Conservation (phyloP, 192 early-diverging fungal genomes). For the Coemansia sp. region DNA sequence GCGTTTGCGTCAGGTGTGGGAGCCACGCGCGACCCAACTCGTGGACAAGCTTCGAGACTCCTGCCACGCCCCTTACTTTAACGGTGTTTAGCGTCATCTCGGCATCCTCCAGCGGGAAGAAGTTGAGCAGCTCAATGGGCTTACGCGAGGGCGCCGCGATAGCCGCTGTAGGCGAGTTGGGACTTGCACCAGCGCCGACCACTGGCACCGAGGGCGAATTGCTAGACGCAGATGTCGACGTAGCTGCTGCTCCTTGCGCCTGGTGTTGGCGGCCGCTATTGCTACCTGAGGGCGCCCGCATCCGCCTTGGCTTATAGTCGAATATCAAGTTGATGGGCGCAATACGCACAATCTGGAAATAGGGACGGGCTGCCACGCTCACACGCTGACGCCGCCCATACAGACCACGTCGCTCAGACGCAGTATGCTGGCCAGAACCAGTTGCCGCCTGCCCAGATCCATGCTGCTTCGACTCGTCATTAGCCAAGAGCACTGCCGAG, state of each 20-base stretch:
- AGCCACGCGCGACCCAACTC: slow-evolving; percentile 78
- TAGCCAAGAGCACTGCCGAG: slow-evolving; percentile 1
- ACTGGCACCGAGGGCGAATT: neutral
- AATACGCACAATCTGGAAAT: slow-evolving; percentile 68
- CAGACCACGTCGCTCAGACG: neutral
- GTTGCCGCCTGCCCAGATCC: neutral
- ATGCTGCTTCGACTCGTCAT: neutral
- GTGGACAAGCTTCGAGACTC: slow-evolving; percentile 67
- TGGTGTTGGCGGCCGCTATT: neutral
- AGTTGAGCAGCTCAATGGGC: slow-evolving; percentile 74
- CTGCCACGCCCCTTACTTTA: slow-evolving; percentile 78
- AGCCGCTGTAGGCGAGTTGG: neutral
- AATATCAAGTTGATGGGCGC: slow-evolving; percentile 80
- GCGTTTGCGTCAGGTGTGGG: slow-evolving; percentile 90
- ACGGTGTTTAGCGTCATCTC: slow-evolving; percentile 84
- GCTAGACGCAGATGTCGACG: neutral
- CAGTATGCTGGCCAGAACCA: neutral
- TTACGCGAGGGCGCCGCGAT: slow-evolving; percentile 10
- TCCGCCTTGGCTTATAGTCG: slow-evolving; percentile 97
- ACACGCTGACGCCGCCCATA: slow-evolving; percentile 2
- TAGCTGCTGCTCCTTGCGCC: neutral
- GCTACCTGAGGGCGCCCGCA: slow-evolving; percentile 61
- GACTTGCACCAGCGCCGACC: neutral
- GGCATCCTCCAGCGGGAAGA: slow-evolving; percentile 90
- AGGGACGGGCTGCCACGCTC: slow-evolving; percentile 29